phyloP scores from a whole-genome alignment of 768 basidiomycete genomes.

The Tylopilus sp. region DNA sequence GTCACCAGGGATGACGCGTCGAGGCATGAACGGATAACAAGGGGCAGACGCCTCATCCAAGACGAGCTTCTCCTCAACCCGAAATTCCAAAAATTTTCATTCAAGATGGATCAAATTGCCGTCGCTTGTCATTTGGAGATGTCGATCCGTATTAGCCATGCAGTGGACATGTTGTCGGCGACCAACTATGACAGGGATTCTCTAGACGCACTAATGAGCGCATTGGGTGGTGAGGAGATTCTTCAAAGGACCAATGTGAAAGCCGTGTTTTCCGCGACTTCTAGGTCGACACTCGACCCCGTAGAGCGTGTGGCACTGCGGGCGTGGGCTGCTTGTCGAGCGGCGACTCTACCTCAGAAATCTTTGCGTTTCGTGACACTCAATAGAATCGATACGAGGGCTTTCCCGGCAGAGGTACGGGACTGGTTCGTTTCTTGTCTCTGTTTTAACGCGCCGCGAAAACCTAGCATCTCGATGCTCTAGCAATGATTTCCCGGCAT shows the following conservation, averaged over 20 bases:
- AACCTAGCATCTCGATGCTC: slow-evolving; percentile 38
- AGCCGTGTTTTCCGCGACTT: slow-evolving; percentile 28
- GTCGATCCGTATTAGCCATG: slow-evolving; percentile 32
- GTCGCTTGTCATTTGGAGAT: slow-evolving; percentile 40
- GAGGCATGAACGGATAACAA: background rate
- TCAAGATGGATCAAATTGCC: slow-evolving; percentile 46
- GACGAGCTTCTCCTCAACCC: slow-evolving; percentile 33
- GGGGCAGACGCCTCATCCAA: slow-evolving; percentile 26
- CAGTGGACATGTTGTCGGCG: slow-evolving; percentile 42
- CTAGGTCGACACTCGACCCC: slow-evolving; percentile 17
- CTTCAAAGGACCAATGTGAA: slow-evolving; percentile 28
- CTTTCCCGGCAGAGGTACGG: slow-evolving; percentile 31
- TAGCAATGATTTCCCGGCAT: slow-evolving; percentile 46
- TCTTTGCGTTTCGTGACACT: slow-evolving; percentile 11
- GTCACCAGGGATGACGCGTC: background rate
- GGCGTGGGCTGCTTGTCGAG: slow-evolving; percentile 45
- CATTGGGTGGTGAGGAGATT: slow-evolving; percentile 36
- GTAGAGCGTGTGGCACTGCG: slow-evolving; percentile 33
- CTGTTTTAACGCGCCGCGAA: background rate
- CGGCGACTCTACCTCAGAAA: slow-evolving; percentile 27
- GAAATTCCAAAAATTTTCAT: slow-evolving; percentile 34
- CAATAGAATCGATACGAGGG: slow-evolving; percentile 23
- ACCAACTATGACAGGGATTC: slow-evolving; percentile 29
- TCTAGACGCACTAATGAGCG: slow-evolving; percentile 31
- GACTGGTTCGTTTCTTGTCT: background rate